phyloP scores from a whole-genome alignment of 1,139 yeast species.

The Suhomyces coccinellae region DNA sequence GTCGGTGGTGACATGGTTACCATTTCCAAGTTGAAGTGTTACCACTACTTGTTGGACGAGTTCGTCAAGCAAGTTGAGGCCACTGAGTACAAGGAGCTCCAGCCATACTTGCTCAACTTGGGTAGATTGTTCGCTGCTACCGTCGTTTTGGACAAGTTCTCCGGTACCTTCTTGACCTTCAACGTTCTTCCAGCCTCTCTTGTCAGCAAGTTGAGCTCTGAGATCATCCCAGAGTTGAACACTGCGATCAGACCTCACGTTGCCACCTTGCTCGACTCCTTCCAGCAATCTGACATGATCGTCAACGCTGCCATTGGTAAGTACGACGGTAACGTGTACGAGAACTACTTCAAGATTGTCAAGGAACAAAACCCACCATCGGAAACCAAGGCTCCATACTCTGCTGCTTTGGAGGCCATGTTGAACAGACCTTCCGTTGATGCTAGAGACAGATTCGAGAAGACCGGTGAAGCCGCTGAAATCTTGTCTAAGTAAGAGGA shows the following conservation, averaged over 20 bases:
- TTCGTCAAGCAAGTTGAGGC: slow-evolving; percentile 37
- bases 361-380: slow-evolving; percentile 55
- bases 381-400: slow-evolving; percentile 61
- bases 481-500: slow-evolving; percentile 25
- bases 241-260: slow-evolving; percentile 64
- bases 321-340: slow-evolving; percentile 84
- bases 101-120: slow-evolving; percentile 32
- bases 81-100: slow-evolving; percentile 25
- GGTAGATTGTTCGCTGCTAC: slow-evolving; percentile 62
- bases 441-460: slow-evolving; percentile 52
- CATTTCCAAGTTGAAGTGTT: slow-evolving; percentile 64
- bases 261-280: slow-evolving; percentile 85
- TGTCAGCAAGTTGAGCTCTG: slow-evolving; percentile 47
- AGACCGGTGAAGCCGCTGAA: slow-evolving; percentile 40
- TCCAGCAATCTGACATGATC: slow-evolving; percentile 80
- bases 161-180: slow-evolving; percentile 74
- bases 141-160: slow-evolving; percentile 68
- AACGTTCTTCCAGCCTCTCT: slow-evolving; percentile 52
- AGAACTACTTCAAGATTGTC: slow-evolving; percentile 62
- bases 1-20: slow-evolving; percentile 60
- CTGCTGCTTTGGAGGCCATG: slow-evolving; percentile 49
- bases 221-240: slow-evolving; percentile 45
- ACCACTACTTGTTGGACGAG: slow-evolving; percentile 52
- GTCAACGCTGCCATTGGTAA: slow-evolving; percentile 85
- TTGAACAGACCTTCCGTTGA: slow-evolving; percentile 52